Base-by-base conservation (phyloP, 768 basidiomycete genomes). In the Terana coerulea region DNA sequence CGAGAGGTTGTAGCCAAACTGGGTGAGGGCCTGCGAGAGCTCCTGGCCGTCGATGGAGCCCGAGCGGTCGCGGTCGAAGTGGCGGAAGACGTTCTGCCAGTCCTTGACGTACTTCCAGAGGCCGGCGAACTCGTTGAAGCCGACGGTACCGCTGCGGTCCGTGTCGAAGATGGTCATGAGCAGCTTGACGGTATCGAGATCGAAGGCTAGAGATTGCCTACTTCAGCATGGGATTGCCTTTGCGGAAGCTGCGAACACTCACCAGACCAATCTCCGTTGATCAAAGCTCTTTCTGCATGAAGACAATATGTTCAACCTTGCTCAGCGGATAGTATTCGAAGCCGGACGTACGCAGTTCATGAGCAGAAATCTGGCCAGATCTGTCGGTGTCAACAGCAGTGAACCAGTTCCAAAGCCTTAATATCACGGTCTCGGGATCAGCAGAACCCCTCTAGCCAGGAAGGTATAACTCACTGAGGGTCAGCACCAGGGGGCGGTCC, bases 41-140 rank as follows among this genome's bases (percentile, higher is more conserved):
- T 94, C 91, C 15, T 57, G 48, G 7, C 72, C 73, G 51, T 92
- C 88, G 67, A 94, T 92, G 28, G 81, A 76, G 22, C 90, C 91
- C 11, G 87, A 89, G 45, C 77, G 79, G 64, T 93, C 91, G n/a
- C 80, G 74, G 69, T 93, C 91, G 58, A 91, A 91, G 68, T 88
- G 86, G 39, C 74, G 77, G 74, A 91, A 92, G 50, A 89, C 83
- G 51, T 81, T 81, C 70, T 91, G 88, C 90, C 89, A 91, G 65
- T 91, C 88, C 70, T 86, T 83, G 78, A 90, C 83, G 67, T 88
- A 90, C 61, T 86, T 84, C 85, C 86, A 92, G 21, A 91, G 77
- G 3, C 86, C 87, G 39, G 78, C 61, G 61, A 91, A 93, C 81
- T 91, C 87, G 53, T 82, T 83, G 70, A 88, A 91, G 31, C 79